Base-by-base conservation (phyloP, 768 basidiomycete genomes). In the Auriculariales sp. region DNA sequence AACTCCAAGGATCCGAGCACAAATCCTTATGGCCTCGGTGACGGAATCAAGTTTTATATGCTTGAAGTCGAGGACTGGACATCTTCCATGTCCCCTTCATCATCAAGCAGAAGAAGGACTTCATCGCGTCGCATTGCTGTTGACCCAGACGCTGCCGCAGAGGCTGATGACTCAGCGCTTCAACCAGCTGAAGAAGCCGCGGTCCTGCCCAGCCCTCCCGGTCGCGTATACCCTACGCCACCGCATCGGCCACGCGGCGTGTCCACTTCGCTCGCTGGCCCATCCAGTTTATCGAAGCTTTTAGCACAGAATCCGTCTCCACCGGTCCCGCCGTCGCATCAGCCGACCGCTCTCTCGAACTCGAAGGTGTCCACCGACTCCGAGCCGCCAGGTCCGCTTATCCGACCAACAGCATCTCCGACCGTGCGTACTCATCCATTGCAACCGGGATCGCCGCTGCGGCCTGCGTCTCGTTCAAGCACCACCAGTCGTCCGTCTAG, bases 11-110 rank as follows among this genome's bases (percentile, higher is more conserved):
- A 89, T 59, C 78, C 86, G 28, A 71, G 67, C 15, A 88, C 80
- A 48, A 93, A 93, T 63, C 90, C 90, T n/a, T 93, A 88, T 62
- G 81, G 82, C 1, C 73, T 94, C 6, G 80, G 83, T 1, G 81
- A 89, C 54, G 90, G 91, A 27, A 81, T 89, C 52, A 93, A 93
- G 66, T 93, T 87, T 56, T 92, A 88, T 63, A 83, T 90, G 79
- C 76, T 93, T 17, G 85, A 92, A 64, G 90, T 92, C 19, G 90
- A 94, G 61, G 86, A 89, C 57, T 94, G 90, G 89, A 88, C 84
- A 2, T 83, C 88, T 57, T 78, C 82, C 1, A 73, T 19, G 19
- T 45, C 70, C 45, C 73, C 66, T 44, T 55, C 75, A 31, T 76
- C 75, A 51, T 44, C 39, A 5, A 44, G 22, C 19, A 83, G 81